Percentiles rank a stretch among this genome's conserved stretches.
Evolutionary conservation across 169 alveolate species (phyloP).

Genomic region (Amoebophrya sp.): DNA sequence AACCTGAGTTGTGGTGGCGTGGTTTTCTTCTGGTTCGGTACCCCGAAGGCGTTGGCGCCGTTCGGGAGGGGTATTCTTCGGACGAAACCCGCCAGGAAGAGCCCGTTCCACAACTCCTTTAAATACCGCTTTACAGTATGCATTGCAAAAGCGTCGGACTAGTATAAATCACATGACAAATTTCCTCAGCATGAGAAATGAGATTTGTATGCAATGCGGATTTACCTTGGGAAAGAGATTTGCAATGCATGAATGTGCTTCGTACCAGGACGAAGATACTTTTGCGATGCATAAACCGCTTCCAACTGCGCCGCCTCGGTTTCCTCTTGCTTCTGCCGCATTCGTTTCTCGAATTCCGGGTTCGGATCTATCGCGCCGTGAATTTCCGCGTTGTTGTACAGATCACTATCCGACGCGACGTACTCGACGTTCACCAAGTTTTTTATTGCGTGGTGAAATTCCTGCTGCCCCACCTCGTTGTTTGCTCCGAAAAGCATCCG

Average conservation of each 20-base stretch:
- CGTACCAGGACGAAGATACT: too few species aligned
- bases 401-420: background rate
- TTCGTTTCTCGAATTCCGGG: background rate
- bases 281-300: too few species aligned
- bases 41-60: too few species aligned
- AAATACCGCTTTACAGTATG: too few species aligned
- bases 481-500: background rate
- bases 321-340: background rate
- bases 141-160: too few species aligned
- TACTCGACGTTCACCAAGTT: background rate
- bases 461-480: background rate
- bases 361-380: background rate
- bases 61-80: background rate
- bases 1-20: background rate
- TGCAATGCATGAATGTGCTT: too few species aligned
- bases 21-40: background rate
- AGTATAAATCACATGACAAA: too few species aligned
- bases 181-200: too few species aligned
- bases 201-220: too few species aligned
- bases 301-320: background rate
- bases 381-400: background rate
- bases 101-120: background rate
- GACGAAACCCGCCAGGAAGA: background rate
- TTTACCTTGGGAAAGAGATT: too few species aligned
- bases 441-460: background rate